phyloP scores from a whole-genome alignment of 176 grass and related monocot species.

The Oryza longistaminata region DNA sequence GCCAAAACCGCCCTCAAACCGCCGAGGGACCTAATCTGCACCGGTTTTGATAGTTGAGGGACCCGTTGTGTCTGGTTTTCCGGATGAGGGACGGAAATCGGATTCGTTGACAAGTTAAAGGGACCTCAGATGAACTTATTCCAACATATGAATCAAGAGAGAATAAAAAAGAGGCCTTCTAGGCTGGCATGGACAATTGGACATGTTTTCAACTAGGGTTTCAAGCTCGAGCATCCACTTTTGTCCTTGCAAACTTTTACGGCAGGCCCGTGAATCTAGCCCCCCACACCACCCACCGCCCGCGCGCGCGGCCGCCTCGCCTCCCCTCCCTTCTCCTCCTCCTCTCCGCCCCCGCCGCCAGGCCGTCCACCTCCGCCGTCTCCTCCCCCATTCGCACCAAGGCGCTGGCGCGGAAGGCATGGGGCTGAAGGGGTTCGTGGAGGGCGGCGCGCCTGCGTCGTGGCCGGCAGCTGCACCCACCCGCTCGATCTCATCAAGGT shows the following conservation, averaged over 20 bases:
- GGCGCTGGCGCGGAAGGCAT: constrained; percentile 19
- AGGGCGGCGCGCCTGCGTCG: constrained; percentile 91
- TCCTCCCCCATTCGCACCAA: background rate
- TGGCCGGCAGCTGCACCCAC: constrained; percentile 90
- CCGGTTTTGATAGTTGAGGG: too few relatives aligned
- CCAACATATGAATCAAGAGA: too few relatives aligned
- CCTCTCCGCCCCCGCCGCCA: background rate
- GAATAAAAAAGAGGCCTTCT: background rate
- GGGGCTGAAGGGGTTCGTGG: constrained; percentile 87
- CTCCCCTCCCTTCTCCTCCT: background rate
- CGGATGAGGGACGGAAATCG: too few relatives aligned
- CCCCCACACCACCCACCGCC: too few relatives aligned
- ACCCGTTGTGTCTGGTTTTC: too few relatives aligned
- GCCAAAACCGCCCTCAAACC: too few relatives aligned
- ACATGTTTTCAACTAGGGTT: background rate
- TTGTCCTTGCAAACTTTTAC: background rate
- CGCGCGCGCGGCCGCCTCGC: background rate
- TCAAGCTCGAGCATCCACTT: background rate
- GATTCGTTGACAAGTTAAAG: too few relatives aligned
- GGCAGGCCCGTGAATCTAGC: background rate
- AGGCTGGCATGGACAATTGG: background rate
- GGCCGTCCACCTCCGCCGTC: background rate
- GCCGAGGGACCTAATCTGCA: too few relatives aligned
- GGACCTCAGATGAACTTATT: too few relatives aligned
- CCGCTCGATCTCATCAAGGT: constrained; percentile 96